These are phyloP conservation scores for Gentiana straminea DNA, from an alignment of 257 asterid genomes.

Conservation along the genomic window DNA sequence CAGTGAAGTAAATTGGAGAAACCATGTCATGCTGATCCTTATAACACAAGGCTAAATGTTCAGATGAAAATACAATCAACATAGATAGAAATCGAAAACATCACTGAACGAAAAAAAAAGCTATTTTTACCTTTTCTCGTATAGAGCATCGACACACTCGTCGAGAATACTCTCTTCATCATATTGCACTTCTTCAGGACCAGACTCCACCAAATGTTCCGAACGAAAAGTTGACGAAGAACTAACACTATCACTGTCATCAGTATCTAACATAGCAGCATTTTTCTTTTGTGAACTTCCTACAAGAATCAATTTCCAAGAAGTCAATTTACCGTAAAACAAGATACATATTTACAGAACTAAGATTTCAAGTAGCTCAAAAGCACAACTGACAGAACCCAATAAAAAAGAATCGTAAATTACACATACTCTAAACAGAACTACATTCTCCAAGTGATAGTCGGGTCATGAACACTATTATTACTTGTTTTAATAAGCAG, in stretches of 20 bases:
- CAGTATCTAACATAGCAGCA: conserved; percentile 71
- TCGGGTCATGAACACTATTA: too few relatives aligned
- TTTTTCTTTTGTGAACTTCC: conserved; percentile 71
- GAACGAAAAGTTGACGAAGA: conserved; percentile 50
- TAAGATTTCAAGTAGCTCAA: background rate
- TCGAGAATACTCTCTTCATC: conserved; percentile 63
- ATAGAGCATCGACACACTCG: conserved; percentile 61
- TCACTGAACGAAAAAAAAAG: too few relatives aligned
- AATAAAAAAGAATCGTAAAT: too few relatives aligned
- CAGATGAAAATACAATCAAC: too few relatives aligned
- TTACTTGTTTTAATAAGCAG: too few relatives aligned
- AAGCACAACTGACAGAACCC: too few relatives aligned
- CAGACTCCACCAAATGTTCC: conserved; percentile 26
- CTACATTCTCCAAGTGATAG: too few relatives aligned
- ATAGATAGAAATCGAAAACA: too few relatives aligned
- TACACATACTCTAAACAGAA: too few relatives aligned
- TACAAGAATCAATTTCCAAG: conserved; percentile 6
- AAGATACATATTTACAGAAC: background rate
- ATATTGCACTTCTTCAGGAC: conserved; percentile 44
- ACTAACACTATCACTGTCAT: conserved; percentile 68
- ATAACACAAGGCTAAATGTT: too few relatives aligned
- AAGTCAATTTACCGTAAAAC: too few relatives aligned
- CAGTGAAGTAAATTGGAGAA: background rate
- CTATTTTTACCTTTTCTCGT: conserved; percentile 67
- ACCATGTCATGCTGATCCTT: background rate